phyloP scores from a whole-genome alignment of 192 early-diverging fungal species.

The Chytriomyces hyalinus region DNA sequence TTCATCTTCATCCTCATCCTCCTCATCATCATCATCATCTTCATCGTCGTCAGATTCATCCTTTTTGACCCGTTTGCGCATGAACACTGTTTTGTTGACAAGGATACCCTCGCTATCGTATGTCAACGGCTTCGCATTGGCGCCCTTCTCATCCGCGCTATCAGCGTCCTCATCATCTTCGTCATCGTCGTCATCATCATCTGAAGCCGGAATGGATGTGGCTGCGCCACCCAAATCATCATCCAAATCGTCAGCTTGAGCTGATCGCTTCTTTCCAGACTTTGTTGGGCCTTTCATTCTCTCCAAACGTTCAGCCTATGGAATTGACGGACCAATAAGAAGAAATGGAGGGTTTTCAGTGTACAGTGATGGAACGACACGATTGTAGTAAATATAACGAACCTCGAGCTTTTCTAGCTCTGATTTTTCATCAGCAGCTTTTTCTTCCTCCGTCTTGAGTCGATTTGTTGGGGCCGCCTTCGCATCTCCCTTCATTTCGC shows the following conservation, averaged over 20 bases:
- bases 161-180: constrained; percentile 29
- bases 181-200: constrained; percentile 6
- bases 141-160: constrained; percentile 35
- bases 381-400: constrained; percentile 22
- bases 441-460: constrained; percentile 92
- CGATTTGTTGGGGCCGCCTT: constrained; percentile 89
- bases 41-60: constrained; percentile 53
- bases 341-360: background rate
- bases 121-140: constrained; percentile 51
- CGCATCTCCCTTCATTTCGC: constrained; percentile 81
- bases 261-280: constrained; percentile 46
- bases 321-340: background rate
- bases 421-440: constrained; percentile 80
- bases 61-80: constrained; percentile 44
- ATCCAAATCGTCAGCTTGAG: constrained; percentile 62
- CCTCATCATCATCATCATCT: constrained; percentile 45
- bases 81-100: constrained; percentile 59
- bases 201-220: background rate
- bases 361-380: background rate
- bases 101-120: constrained; percentile 57
- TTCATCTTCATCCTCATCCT: constrained; percentile 47
- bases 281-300: constrained; percentile 79
- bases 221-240: constrained; percentile 33
- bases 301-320: constrained; percentile 57
- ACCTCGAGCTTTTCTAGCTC: constrained; percentile 87